phyloP scores from a whole-genome alignment of 1,284 basidiomycete genomes.

The Cryptococcus sp. region DNA sequence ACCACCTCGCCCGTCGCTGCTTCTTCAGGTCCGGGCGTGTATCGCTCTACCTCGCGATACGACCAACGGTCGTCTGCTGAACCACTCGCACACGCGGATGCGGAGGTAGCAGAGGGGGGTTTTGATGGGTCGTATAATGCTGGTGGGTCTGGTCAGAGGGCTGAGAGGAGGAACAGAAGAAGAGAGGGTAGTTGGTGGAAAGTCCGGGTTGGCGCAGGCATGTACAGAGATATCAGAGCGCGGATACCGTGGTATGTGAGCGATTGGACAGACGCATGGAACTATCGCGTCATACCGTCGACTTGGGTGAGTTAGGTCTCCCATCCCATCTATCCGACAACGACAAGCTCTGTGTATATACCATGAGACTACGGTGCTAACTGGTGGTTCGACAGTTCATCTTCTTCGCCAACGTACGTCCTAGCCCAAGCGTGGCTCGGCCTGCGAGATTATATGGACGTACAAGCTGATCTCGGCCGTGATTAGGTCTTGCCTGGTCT shows the following conservation, averaged over 20 bases:
- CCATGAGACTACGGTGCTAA: too few relatives aligned
- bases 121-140: too few relatives aligned
- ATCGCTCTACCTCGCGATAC: slow-evolving; percentile 1
- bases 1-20: slow-evolving; percentile 19
- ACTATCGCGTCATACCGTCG: slow-evolving; percentile 64
- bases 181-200: slow-evolving; percentile 13
- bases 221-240: slow-evolving; percentile 72
- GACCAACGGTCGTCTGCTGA: background rate
- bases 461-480: slow-evolving; percentile 1
- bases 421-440: background rate
- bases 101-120: background rate
- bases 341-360: too few relatives aligned
- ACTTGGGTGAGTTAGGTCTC: slow-evolving; percentile 62
- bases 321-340: slow-evolving; percentile 57
- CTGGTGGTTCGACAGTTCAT: slow-evolving; percentile 34
- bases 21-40: background rate
- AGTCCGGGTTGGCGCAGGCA: slow-evolving; percentile 58
- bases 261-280: slow-evolving; percentile 88
- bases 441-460: background rate
- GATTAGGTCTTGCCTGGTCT: slow-evolving; percentile 75
- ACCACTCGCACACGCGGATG: background rate
- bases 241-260: slow-evolving; percentile 77
- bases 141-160: background rate
- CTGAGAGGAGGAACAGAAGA: background rate
- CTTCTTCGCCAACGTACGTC: slow-evolving; percentile 48